phyloP scores from a whole-genome alignment of 371 early-diverging fungal genomes.

The Apophysomyces elegans region DNA sequence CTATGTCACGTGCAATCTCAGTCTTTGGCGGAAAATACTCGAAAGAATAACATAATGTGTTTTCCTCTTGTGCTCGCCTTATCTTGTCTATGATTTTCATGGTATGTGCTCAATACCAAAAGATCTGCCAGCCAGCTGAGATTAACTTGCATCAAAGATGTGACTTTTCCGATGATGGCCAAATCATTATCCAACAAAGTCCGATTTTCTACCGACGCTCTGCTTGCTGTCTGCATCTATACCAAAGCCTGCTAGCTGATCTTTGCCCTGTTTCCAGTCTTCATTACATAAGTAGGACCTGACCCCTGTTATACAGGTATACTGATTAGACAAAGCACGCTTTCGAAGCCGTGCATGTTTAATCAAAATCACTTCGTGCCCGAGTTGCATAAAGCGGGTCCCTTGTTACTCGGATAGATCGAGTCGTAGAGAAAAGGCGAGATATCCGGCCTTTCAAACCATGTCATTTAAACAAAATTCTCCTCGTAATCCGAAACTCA shows the following conservation, averaged over 20 bases:
- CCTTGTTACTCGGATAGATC: background rate
- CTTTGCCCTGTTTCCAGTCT: no score
- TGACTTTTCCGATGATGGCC: background rate
- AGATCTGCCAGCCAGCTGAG: background rate
- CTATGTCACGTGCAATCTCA: conserved; percentile 64
- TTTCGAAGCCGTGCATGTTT: no score
- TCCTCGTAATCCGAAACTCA: no score
- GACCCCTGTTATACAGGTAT: no score
- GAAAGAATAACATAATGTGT: conserved; percentile 76
- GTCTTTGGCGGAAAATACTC: conserved; percentile 99
- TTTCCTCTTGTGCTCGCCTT: conserved; percentile 37
- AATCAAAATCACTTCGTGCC: no score
- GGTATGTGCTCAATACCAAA: background rate
- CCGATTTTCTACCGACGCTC: no score
- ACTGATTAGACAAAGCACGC: no score
- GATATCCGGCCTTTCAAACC: no score
- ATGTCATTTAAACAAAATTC: no score
- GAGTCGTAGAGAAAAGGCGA: background rate
- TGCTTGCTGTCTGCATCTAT: no score
- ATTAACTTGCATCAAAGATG: conserved; percentile 2
- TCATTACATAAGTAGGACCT: no score
- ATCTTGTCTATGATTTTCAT: conserved; percentile 73
- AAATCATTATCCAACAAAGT: background rate
- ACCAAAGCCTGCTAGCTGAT: no score
- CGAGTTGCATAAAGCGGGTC: background rate